Base-by-base conservation (phyloP, 805 yeast genomes). In the Suhomyces canberraensis region DNA sequence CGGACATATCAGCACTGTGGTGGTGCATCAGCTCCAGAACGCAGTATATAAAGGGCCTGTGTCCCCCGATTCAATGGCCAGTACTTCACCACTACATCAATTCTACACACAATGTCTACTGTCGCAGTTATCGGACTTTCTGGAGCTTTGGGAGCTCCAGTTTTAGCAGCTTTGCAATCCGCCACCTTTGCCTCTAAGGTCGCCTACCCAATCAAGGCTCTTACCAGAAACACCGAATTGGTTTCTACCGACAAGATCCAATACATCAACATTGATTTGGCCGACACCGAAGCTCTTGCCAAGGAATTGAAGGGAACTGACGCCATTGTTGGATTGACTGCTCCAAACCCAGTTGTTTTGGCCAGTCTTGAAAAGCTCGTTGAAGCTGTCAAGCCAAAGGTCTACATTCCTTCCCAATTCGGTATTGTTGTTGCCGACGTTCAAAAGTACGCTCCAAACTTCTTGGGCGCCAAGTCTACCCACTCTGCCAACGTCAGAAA, bases 361-460 rank as follows among this genome's bases (percentile, higher is more conserved):
- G 58, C 45, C 1, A 42, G 59, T 11, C 39, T 70, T 21, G 75
- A 71, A 32, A 67, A 48, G 16, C 34, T 72, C 7, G 69, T 70
- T 3, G 51, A 53, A 8, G 56, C 50, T 20, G 65, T 62, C 34
- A 69, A 71, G 44, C 76, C 78, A 33, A 71, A 72, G 50, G 50
- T 76, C 21, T 79, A 66, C 58, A 70, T 78, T 44, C 82, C 84
- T 21, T 72, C 81, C 2, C 84, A 78, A 47, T 80, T 74, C 47
- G 88, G 86, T 27, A 47, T 64, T 16, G 78, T 76, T 36, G 34
- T 68, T 14, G 51, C 44, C 3, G 58, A 50, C 7, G 52, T 53
- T 14, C 47, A 47, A 3, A 40, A 45, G 15, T 26, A 36, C 16
- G 13, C 11, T n/a, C 71, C 76, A 5, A 63, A 60, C 1, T 58